Percentiles rank a stretch among this genome's conserved stretches.
These are phyloP conservation scores for Sporothrix schenckii DNA, from an alignment of 2,329 filamentous ascomycete genomes.

Conservation along the genomic window DNA sequence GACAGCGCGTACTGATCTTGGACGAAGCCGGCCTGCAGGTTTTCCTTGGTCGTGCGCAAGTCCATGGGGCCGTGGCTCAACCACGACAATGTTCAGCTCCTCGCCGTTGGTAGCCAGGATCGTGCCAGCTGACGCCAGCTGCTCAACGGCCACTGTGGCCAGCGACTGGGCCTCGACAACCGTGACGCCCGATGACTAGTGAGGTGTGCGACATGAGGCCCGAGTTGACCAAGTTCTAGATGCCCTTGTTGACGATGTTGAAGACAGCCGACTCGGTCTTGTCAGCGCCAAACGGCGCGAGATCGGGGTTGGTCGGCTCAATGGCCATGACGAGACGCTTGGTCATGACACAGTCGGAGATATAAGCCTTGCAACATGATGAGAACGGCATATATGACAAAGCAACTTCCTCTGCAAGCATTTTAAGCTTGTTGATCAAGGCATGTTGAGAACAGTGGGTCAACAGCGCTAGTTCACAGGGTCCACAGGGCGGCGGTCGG, in stretches of 20 bases:
- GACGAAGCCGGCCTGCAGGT: constrained; percentile 45
- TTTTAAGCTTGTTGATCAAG: too few relatives aligned
- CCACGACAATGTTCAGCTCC: constrained; percentile 39
- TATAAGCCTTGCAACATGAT: constrained; percentile 39
- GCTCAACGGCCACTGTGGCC: constrained; percentile 42
- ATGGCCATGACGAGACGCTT: constrained; percentile 45
- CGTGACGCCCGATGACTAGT: constrained; percentile 33
- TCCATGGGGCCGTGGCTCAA: constrained; percentile 43
- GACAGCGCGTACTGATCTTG: constrained; percentile 44
- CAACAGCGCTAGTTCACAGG: constrained; percentile 1
- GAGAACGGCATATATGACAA: constrained; percentile 36
- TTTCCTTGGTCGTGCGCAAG: constrained; percentile 40
- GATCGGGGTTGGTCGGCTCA: constrained; percentile 42
- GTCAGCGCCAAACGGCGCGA: constrained; percentile 44
- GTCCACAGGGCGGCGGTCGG: not conserved
- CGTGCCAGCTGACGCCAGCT: constrained; percentile 37
- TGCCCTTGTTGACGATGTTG: constrained; percentile 43
- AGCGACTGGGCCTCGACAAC: constrained; percentile 38
- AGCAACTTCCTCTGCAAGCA: too few relatives aligned
- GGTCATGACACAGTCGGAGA: constrained; percentile 40
- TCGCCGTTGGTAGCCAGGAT: constrained; percentile 34
- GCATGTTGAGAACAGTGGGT: not conserved
- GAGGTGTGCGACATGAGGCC: constrained; percentile 43
- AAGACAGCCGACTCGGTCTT: constrained; percentile 42
- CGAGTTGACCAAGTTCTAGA: constrained; percentile 42